Evolutionary conservation across 164 flowering plant species (phyloP).

Genomic region (Stephania japonica): DNA sequence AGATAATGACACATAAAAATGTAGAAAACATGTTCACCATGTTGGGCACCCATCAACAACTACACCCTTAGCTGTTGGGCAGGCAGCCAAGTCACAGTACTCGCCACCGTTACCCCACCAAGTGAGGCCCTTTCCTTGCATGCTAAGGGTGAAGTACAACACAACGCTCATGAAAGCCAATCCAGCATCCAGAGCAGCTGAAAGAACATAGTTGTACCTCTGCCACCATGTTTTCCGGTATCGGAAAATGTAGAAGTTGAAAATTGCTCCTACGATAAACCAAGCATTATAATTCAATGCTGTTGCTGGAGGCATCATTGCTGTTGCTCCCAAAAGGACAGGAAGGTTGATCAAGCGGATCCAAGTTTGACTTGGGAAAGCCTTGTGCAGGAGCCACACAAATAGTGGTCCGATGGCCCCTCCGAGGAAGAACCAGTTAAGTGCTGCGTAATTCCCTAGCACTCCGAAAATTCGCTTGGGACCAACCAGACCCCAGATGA

Average conservation of each 20-base stretch:
- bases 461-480: slow-evolving; percentile 21
- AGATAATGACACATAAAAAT: background rate
- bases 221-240: slow-evolving; percentile 26
- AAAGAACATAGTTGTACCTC: slow-evolving; percentile 28
- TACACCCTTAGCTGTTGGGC: slow-evolving; percentile 29
- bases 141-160: slow-evolving; percentile 15
- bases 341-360: slow-evolving; percentile 23
- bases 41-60: slow-evolving; percentile 22
- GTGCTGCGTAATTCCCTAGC: slow-evolving; percentile 19
- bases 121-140: slow-evolving; percentile 6
- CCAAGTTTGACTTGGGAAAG: slow-evolving; percentile 23
- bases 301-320: slow-evolving; percentile 22
- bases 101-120: slow-evolving; percentile 31
- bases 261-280: slow-evolving; percentile 16
- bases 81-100: slow-evolving; percentile 24
- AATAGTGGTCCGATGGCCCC: slow-evolving; percentile 19
- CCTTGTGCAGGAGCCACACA: slow-evolving; percentile 22
- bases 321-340: slow-evolving; percentile 24
- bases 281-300: slow-evolving; percentile 22
- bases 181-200: slow-evolving; percentile 29
- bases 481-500: slow-evolving; percentile 23
- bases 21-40: background rate
- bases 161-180: slow-evolving; percentile 24
- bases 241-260: slow-evolving; percentile 23
- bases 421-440: slow-evolving; percentile 27